phyloP scores from a whole-genome alignment of 805 yeast species.

The Candida railenensis region DNA sequence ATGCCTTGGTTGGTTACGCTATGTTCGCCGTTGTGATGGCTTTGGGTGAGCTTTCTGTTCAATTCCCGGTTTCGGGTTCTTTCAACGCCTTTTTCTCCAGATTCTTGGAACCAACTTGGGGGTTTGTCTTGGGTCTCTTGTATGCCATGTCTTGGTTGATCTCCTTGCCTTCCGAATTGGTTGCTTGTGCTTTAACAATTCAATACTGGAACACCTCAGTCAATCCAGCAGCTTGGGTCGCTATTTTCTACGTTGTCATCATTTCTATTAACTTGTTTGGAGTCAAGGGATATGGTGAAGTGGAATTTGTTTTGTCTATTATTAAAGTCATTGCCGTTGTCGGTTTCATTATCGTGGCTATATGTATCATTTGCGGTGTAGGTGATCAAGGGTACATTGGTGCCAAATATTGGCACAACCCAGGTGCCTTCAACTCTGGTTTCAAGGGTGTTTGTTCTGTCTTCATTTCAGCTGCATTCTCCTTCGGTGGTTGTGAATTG shows the following conservation, averaged over 20 bases:
- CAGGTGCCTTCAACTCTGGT: slow-evolving; percentile 55
- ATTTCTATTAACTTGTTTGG: slow-evolving; percentile 36
- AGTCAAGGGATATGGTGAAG: slow-evolving; percentile 28
- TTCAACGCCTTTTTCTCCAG: slow-evolving; percentile 49
- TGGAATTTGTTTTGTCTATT: slow-evolving; percentile 23
- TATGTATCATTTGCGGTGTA: slow-evolving; percentile 44
- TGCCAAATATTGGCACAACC: slow-evolving; percentile 48
- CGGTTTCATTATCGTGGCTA: slow-evolving; percentile 24
- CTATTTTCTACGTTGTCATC: slow-evolving; percentile 32
- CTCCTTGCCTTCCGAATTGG: slow-evolving; percentile 29
- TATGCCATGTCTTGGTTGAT: slow-evolving; percentile 30
- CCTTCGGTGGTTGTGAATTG: slow-evolving; percentile 62
- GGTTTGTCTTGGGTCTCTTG: slow-evolving; percentile 50
- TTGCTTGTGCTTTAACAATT: slow-evolving; percentile 36
- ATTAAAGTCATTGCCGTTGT: slow-evolving; percentile 26
- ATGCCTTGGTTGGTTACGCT: slow-evolving; percentile 23
- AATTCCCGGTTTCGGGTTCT: slow-evolving; percentile 55
- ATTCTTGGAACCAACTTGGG: slow-evolving; percentile 55
- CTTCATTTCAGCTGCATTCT: slow-evolving; percentile 56
- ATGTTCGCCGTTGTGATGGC: slow-evolving; percentile 31
- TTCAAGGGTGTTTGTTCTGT: slow-evolving; percentile 56
- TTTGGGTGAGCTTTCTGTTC: slow-evolving; percentile 52
- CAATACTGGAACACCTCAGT: slow-evolving; percentile 31
- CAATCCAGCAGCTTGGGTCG: slow-evolving; percentile 38
- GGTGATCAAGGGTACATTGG: slow-evolving; percentile 50